These are phyloP conservation scores for Coemansia sp. DNA, from an alignment of 192 early-diverging fungal species.

Conservation along the genomic window DNA sequence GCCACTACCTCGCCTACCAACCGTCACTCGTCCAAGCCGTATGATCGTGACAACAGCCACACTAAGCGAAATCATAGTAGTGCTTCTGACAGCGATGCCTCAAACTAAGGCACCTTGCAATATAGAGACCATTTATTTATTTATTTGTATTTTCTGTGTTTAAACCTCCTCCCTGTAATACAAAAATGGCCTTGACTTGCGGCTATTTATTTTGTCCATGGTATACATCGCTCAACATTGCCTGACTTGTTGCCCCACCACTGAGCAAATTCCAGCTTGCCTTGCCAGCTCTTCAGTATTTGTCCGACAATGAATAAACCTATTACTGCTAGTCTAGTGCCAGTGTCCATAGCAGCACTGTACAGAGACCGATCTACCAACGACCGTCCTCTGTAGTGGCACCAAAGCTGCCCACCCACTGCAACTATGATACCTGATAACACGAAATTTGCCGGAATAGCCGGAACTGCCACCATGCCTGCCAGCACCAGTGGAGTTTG, in stretches of 20 bases:
- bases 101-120: not conserved
- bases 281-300: conserved; percentile 15
- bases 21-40: not conserved
- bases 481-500: conserved; percentile 48
- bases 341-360: conserved; percentile 46
- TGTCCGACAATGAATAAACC: conserved; percentile 41
- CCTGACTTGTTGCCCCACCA: conserved; percentile 50
- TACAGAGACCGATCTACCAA: conserved; percentile 51
- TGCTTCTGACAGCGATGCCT: conserved; percentile 17
- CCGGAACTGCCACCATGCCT: conserved; percentile 54
- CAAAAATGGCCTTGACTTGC: not conserved
- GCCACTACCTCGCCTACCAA: not conserved
- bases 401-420: conserved; percentile 34
- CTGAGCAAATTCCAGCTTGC: conserved; percentile 35
- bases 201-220: not conserved
- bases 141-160: not conserved
- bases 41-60: conserved; percentile 7
- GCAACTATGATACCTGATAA: conserved; percentile 40
- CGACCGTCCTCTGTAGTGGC: conserved; percentile 16
- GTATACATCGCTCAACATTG: conserved; percentile 41
- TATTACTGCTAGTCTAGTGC: conserved; percentile 36
- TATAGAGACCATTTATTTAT: conserved; percentile 7
- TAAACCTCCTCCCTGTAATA: not conserved
- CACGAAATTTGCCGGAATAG: conserved; percentile 49
- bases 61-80: conserved; percentile 21